Base-by-base conservation (phyloP, 495 filamentous ascomycete genomes). In the Hypoxylon lienhwacheense region DNA sequence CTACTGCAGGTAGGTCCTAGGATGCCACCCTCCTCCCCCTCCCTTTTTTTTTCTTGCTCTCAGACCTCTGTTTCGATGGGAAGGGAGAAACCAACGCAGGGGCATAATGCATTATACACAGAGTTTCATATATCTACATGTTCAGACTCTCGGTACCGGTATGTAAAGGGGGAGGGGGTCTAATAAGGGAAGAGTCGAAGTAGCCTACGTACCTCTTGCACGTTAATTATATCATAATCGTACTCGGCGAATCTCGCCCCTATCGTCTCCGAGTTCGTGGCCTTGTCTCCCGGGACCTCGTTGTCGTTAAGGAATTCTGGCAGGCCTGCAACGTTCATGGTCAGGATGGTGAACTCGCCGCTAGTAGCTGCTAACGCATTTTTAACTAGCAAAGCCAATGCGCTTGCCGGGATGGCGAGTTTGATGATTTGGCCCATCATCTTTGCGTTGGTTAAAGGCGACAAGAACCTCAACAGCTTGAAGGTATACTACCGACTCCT, bases 321-420 rank as follows among this genome's bases (percentile, higher is more conserved):
- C 0, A 84, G 69, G 31, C 84, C 83, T 28, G 84, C 84, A 33
- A 85, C 78, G 52, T 84, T 85, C 68, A 81, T 79, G 44, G 72
- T 71, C 41, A 85, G 54, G 26, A 83, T 68, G 39, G 71, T 80
- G 61, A 86, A 76, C 28, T 48, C 59, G 52, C 71, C 73, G 42
- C 56, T 49, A 7, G 45, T 61, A 12, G 53, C 60, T 37, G 60
- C 59, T n/a, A 58, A 21, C 15, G 24, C 53, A 12, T 40, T 42
- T 28, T 47, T 19, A 31, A 24, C 35, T 6, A 36, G 22, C 1
- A 47, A 14, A 8, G 28, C 48, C 28, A 59, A 28, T 0, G 17
- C 22, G 36, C 55, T 34, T 22, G 53, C 47, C 22, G 58, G 41
- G 28, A 48, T 15, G 34, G 50, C 49, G 15, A 43, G 40, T 16